phyloP scores from a whole-genome alignment of 345 rosid genomes.

The Clausena lansium region DNA sequence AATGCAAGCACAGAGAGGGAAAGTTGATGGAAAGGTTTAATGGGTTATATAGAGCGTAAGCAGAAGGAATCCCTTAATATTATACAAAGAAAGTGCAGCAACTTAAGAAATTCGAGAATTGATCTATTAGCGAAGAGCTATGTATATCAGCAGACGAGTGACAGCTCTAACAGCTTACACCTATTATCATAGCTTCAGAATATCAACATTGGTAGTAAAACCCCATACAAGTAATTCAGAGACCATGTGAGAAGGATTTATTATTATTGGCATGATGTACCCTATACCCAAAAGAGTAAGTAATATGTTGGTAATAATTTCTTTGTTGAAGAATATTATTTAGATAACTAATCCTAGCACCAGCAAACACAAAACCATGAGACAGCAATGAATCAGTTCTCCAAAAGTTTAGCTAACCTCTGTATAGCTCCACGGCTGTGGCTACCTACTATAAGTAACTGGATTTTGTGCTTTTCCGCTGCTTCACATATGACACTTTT shows the following conservation, averaged over 20 bases:
- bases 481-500: constrained; percentile 43
- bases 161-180: not conserved
- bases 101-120: not conserved
- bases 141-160: not conserved
- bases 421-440: constrained; percentile 48
- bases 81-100: not conserved
- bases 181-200: too few species aligned
- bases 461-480: constrained; percentile 39
- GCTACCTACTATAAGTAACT: constrained; percentile 55
- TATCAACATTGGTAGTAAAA: not conserved
- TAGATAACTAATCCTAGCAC: not conserved
- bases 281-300: not conserved
- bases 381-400: not conserved
- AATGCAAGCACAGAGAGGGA: not conserved
- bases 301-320: not conserved
- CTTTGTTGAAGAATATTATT: not conserved
- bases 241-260: not conserved
- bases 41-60: not conserved
- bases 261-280: not conserved
- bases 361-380: not conserved
- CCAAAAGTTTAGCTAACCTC: constrained; percentile 39
- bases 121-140: not conserved
- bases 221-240: not conserved
- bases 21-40: not conserved
- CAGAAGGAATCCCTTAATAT: too few species aligned